Base-by-base conservation (phyloP, 2,329 filamentous ascomycete species). In the Apiospora phragmitis region DNA sequence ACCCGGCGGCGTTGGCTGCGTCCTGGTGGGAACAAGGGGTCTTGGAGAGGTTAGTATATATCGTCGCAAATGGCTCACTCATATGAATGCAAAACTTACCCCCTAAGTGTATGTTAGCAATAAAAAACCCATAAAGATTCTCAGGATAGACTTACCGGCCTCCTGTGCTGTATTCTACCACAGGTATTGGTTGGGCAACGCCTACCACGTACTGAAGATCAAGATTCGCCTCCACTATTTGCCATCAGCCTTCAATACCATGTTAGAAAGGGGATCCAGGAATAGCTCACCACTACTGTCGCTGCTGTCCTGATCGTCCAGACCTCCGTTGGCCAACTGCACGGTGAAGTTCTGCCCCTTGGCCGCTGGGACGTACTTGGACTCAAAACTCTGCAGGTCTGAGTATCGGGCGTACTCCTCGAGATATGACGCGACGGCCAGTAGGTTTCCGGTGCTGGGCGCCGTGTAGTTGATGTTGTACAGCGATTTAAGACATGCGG, bases 261-360 rank as follows among this genome's bases (percentile, higher is more conserved):
- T 9, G 6, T 35, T n/a, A n/a, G 21, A 47, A 11, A 47, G 6
- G 2, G 7, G 1, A 35, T 21, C 7, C 7, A 21, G 16, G 12
- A 35, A 11, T 4, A 26, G 18, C 51, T n/a, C 8, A 59, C 51
- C 55, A 29, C 55, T 62, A 11, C 32, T 62, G 8, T 18, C 29
- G 21, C 8, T 38, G 32, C 55, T 62, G 32, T 76, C 75, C 74
- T 89, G 85, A 7, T 85, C 80, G 70, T 88, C 85, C 7, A 84
- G 74, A 0, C 89, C 90, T 14, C 85, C 85, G 71, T 89, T 89
- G 72, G 92, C 86, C 16, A 84, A 83, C 14, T 85, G 78, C 14
- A 89, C 85, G 1, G 85, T 84, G 78, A 92, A 92, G 65, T 85
- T 86, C 65, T 86, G 81, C 2, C 84, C 85, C 3, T 81, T 78